Percentiles rank a stretch among this genome's conserved stretches.
phyloP scores from a whole-genome alignment of 805 yeast species.

The Metschnikowia henanensis region DNA sequence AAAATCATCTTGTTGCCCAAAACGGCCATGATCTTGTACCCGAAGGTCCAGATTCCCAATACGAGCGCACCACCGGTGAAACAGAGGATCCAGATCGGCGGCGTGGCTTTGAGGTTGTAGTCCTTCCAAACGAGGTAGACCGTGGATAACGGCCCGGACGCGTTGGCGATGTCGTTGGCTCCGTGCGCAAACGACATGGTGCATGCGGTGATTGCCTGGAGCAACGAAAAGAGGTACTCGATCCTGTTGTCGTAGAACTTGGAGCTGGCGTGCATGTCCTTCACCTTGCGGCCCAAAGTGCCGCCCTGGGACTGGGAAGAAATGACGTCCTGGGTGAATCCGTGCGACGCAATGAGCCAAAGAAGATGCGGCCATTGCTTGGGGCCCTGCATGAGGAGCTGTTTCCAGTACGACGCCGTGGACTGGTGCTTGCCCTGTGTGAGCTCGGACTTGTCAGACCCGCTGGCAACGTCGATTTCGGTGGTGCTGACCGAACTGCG shows the following conservation, averaged over 20 bases:
- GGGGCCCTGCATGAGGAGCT: constrained; percentile 47
- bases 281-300: constrained; percentile 46
- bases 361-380: constrained; percentile 52
- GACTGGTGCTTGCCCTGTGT: constrained; percentile 25
- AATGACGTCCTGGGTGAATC: constrained; percentile 66
- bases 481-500: constrained; percentile 8
- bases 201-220: constrained; percentile 72
- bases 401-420: constrained; percentile 42
- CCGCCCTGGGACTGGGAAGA: constrained; percentile 41
- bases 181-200: constrained; percentile 86
- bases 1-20: constrained; percentile 73
- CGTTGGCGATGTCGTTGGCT: constrained; percentile 76
- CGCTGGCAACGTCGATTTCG: constrained; percentile 12
- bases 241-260: constrained; percentile 69
- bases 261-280: constrained; percentile 53
- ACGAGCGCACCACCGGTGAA: constrained; percentile 67
- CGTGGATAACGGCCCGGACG: constrained; percentile 73
- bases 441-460: not conserved
- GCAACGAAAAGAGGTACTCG: constrained; percentile 64
- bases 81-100: constrained; percentile 71
- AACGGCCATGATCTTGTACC: constrained; percentile 67
- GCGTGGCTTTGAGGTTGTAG: constrained; percentile 53
- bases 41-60: constrained; percentile 69
- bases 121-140: constrained; percentile 61
- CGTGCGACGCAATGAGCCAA: constrained; percentile 54